Base-by-base conservation (phyloP, 2,329 filamentous ascomycete genomes). In the Penicillium frequentans region DNA sequence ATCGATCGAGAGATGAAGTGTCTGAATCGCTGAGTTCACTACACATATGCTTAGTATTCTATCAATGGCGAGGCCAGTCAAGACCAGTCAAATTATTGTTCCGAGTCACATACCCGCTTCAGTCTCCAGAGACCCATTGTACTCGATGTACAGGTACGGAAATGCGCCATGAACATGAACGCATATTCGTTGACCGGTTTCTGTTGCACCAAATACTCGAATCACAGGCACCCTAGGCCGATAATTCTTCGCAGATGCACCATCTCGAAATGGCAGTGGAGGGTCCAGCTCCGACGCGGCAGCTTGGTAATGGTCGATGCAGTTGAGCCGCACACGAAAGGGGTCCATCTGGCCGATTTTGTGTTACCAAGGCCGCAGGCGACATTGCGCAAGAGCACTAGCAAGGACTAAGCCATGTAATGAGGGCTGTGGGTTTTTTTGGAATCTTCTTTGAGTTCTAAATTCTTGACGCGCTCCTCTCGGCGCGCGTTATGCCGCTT, bases 151-250 rank as follows among this genome's bases (percentile, higher is more conserved):
- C n/a, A 98, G 79, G 71, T 99, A 99, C 1, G 95, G 95, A 68
- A 99, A 93, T 23, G 91, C 92, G 58, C 96, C 95, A 75, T 98
- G 95, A 55, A 99, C 86, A 77, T 99, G 95, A 29, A 91, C 91
- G 77, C 95, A 97, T 16, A 97, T 91, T 71, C 96, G 97, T 76
- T 98, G 93, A 0, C 95, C 95, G 0, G 91, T 95, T 72, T 96
- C 91, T 1, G 93, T 97, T 3, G 92, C 88, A 1, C 95, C 95
- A 75, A 98, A 99, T 11, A 96, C 84, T 63, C 95, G 86, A 58
- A 99, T 87, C 11, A 98, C 86, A 0, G 95, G 93, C 0, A 98
- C 86, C 62, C 86, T 89, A 10, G 90, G 88, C 33, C 85, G 84
- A 58, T 85, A 86, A 60, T 81, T 78, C 58, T 83, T 76, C 67